A percentile compares a stretch with the other conserved stretches of the same genome.
phyloP scores from a whole-genome alignment of 2,329 filamentous ascomycete genomes.

The Colletotrichum lentis region DNA sequence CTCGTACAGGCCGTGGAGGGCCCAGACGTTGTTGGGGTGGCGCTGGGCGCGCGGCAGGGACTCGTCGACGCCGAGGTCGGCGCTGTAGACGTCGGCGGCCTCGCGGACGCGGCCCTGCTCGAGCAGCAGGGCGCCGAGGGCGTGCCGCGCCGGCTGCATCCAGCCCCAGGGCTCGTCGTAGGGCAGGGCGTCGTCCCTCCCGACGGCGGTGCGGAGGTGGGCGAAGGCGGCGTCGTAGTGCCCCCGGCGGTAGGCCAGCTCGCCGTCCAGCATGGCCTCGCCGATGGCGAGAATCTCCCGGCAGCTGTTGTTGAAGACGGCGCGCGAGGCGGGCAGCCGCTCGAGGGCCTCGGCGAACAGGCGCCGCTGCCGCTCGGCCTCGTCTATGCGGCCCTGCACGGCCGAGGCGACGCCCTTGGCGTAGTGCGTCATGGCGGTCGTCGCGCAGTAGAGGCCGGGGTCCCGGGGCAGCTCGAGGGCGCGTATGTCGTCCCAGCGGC shows the following conservation, averaged over 20 bases:
- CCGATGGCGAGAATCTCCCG: constrained; percentile 70
- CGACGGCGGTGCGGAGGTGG: constrained; percentile 65
- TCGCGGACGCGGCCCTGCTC: constrained; percentile 69
- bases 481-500: constrained; percentile 73
- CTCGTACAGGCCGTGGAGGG: constrained; percentile 76
- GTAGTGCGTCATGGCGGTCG: constrained; percentile 73
- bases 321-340: constrained; percentile 65
- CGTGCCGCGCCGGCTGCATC: constrained; percentile 79
- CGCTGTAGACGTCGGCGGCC: constrained; percentile 65
- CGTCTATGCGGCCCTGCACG: constrained; percentile 60
- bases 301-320: constrained; percentile 74
- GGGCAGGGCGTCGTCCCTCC: constrained; percentile 68
- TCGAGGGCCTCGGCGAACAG: constrained; percentile 61
- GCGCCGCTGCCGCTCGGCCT: constrained; percentile 61
- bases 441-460: constrained; percentile 69
- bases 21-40: constrained; percentile 80
- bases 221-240: constrained; percentile 67
- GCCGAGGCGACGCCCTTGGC: constrained; percentile 73
- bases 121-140: constrained; percentile 72
- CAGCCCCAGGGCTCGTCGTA: constrained; percentile 82
- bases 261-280: constrained; percentile 74
- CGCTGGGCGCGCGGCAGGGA: constrained; percentile 69
- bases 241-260: constrained; percentile 73
- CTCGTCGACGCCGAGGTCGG: constrained; percentile 68
- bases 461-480: constrained; percentile 65